Base-by-base conservation (phyloP, 2,329 filamentous ascomycete species). In the Aureobasidium sp. region DNA sequence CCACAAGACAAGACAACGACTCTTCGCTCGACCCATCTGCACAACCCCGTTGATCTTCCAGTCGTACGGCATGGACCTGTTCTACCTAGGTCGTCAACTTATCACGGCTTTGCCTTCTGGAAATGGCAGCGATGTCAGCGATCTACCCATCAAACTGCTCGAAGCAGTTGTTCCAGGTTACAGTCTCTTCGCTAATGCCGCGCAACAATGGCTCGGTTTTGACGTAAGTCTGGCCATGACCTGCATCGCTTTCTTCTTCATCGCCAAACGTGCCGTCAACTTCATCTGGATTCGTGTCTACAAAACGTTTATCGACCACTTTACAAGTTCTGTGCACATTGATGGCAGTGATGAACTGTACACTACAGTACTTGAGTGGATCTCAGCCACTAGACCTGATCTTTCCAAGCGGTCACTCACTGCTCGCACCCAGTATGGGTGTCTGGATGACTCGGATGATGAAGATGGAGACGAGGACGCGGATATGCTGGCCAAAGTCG, bases 161-260 rank as follows among this genome's bases (percentile, higher is more conserved):
- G 78, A 81, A 50, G 70, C 76, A 1, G 67, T 80, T n/a, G 73
- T 81, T 37, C 78, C 79, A 9, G 79, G 79, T 17, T 81, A 80
- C 67, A 73, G 76, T 40, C 64, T 78, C 43, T 71, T 80, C 35
- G 78, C 77, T 1, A 71, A 74, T 31, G 74, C 77, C 60, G 68
- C 78, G 27, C 68, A 71, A 8, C 69, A 74, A 4, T 63, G 71
- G 2, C 69, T 78, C 25, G 77, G 78, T 8, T 71, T 81, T 57
- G 79, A 81, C 63, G 73, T 79, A 60, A 77, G 77, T 21, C 62
- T 79, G 42, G 65, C 77, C 53, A 78, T 80, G 29, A 75, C 76
- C 1, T 64, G 74, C 15, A 71, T 71, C 27, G 67, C 78, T 3
- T 65, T 79, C 35, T 37, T 75, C n/a, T 73, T 78, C 47, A 77